phyloP scores from a whole-genome alignment of 331 rosid genomes.

The Prunus yedoensis region DNA sequence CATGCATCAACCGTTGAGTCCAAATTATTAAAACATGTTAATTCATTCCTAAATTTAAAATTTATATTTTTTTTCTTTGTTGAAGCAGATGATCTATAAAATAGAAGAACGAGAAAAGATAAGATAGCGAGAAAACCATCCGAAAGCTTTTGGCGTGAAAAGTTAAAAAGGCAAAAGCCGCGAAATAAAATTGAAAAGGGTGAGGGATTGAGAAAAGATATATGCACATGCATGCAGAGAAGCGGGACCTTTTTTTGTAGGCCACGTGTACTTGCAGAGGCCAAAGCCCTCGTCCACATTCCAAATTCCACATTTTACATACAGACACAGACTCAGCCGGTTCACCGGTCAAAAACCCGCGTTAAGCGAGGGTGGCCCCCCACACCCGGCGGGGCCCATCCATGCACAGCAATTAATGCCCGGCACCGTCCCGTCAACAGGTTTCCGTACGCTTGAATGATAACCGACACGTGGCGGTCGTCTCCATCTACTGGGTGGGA shows the following conservation, averaged over 20 bases:
- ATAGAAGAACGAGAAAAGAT: no score
- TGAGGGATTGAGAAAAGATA: background rate
- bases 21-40: background rate
- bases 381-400: background rate
- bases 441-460: conserved; percentile 30
- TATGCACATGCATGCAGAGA: conserved; percentile 26
- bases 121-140: no score
- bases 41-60: background rate
- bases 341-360: conserved; percentile 71
- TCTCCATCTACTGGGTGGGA: conserved; percentile 54
- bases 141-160: background rate
- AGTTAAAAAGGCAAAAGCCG: background rate
- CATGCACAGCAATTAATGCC: conserved; percentile 32
- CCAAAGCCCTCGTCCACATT: conserved; percentile 20
- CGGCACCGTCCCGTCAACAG: conserved; percentile 40
- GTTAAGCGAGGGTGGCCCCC: conserved; percentile 21
- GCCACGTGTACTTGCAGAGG: conserved; percentile 32
- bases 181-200: conserved; percentile 3
- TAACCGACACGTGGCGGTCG: conserved; percentile 65
- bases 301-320: background rate
- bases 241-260: background rate
- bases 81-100: no score
- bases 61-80: no score
- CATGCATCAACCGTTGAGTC: background rate
- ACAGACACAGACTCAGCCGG: conserved; percentile 35